These are phyloP conservation scores for Colletotrichum ledebouriae DNA, from an alignment of 2,329 filamentous ascomycete genomes.

Conservation along the genomic window DNA sequence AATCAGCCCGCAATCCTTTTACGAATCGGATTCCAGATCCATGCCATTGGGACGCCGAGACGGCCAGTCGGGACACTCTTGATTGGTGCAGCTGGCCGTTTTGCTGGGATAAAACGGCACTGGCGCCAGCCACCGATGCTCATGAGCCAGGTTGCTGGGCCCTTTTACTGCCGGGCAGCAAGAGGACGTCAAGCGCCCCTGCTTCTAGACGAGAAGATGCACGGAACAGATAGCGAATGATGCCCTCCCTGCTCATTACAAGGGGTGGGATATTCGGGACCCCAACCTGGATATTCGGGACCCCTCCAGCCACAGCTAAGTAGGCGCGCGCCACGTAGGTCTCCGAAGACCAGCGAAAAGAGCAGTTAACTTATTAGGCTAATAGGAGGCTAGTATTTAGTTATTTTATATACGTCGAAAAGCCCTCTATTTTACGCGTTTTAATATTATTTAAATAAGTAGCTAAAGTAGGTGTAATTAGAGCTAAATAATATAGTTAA, in stretches of 20 bases:
- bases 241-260: constrained; percentile 9
- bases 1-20: constrained; percentile 30
- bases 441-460: too few species aligned
- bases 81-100: constrained; percentile 20
- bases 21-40: constrained; percentile 39
- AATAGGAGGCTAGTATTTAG: too few species aligned
- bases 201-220: background rate
- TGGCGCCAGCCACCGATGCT: constrained; percentile 31
- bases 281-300: too few species aligned
- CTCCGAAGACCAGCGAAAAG: too few species aligned
- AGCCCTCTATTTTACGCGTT: too few species aligned
- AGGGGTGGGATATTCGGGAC: too few species aligned
- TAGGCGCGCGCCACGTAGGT: too few species aligned
- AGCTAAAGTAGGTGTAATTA: too few species aligned
- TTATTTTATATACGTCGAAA: too few species aligned
- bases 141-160: constrained; percentile 34
- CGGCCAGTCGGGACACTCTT: constrained; percentile 22
- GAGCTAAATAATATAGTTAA: too few species aligned
- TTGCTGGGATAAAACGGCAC: constrained; percentile 28
- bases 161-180: constrained; percentile 3
- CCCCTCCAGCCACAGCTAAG: too few species aligned
- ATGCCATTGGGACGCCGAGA: constrained; percentile 39
- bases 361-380: too few species aligned
- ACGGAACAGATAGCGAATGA: constrained; percentile 1
- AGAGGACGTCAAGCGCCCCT: background rate